Evolutionary conservation across 2,329 filamentous ascomycete species (phyloP), one percentile per base, ranked within the genome.

Genomic region (Talaromyces sp.): DNA sequence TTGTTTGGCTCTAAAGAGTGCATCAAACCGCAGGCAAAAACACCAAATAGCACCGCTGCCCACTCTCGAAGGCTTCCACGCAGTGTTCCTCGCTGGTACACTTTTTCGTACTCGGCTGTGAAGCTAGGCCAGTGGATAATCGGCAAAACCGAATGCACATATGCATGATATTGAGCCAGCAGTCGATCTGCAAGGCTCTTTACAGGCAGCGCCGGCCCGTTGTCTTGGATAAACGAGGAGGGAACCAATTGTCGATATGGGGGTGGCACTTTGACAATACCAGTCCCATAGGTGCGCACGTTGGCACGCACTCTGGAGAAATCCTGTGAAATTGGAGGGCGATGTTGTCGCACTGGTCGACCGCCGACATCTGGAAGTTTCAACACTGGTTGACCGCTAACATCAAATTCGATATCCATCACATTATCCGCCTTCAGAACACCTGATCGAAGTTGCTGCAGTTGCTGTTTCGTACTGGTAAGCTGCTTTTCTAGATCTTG

Each of bases 401-500:
- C 65, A 27, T 79, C 76, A 43, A 73, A 68, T 64, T 83, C 81
- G 7, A 78, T 57, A 47, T 84, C 82, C 68, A 79, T 75, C 25
- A 77, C 69, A n/a, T 79, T 77, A 60, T 82, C 81, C 45, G 79
- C 80, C 62, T 83, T 82, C 45, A 80, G 72, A 50, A 92, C 79
- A 72, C 89, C 86, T 35, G 89, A 87, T 61, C 87, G 87, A 45
- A 97, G 81, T 67, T 88, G 89, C 64, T 83, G 85, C 72, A 97
- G 93, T 76, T 97, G 91, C 65, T 92, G 88, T 74, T 89, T 91
- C 47, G 95, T 85, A 61, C 89, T 86, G 56, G 90, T 86, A 72
- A 97, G 87, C 78, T 97, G 93, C 78, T 92, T 95, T 79, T 98
- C 94, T 31, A 99, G 84, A 76, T 99, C 95, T 79, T 98, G 95